phyloP scores from a whole-genome alignment of 768 basidiomycete species.

The Rhodotorula paludigena region DNA sequence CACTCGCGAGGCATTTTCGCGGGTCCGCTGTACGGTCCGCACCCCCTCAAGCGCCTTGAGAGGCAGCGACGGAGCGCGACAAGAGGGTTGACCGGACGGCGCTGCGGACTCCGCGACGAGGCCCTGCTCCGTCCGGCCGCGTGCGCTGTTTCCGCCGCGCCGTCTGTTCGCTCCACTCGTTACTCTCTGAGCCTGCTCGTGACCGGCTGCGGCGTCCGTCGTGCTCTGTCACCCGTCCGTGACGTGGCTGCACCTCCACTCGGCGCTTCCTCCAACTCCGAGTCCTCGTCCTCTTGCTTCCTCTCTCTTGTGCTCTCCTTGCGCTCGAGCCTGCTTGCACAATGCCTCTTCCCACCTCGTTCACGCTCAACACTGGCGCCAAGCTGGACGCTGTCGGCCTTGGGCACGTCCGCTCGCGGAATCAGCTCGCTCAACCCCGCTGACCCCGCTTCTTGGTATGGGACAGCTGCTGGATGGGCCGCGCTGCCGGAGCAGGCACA shows the following conservation, averaged over 20 bases:
- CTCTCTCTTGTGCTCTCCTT: neutral
- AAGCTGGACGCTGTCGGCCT: conserved; percentile 53
- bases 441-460: neutral
- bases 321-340: neutral
- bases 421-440: neutral
- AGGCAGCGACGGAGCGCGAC: too few relatives aligned
- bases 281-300: neutral
- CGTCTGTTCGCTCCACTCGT: too few relatives aligned
- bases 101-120: too few relatives aligned
- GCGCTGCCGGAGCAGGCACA: conserved; percentile 48
- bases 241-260: too few relatives aligned
- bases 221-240: too few relatives aligned
- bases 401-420: conserved; percentile 4
- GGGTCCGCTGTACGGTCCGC: neutral
- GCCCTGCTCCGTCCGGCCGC: neutral
- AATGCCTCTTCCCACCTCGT: neutral
- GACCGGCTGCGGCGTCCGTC: too few relatives aligned
- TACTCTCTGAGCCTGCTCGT: too few relatives aligned
- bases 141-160: neutral
- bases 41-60: too few relatives aligned
- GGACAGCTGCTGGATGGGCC: conserved; percentile 51
- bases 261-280: neutral
- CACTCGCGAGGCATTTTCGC: neutral
- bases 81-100: too few relatives aligned
- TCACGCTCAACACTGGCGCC: conserved; percentile 51